Evolutionary conservation across 2,329 filamentous ascomycete species (phyloP), one percentile per base, ranked within the genome.

Genomic region (Paraconiothyrium sp.): DNA sequence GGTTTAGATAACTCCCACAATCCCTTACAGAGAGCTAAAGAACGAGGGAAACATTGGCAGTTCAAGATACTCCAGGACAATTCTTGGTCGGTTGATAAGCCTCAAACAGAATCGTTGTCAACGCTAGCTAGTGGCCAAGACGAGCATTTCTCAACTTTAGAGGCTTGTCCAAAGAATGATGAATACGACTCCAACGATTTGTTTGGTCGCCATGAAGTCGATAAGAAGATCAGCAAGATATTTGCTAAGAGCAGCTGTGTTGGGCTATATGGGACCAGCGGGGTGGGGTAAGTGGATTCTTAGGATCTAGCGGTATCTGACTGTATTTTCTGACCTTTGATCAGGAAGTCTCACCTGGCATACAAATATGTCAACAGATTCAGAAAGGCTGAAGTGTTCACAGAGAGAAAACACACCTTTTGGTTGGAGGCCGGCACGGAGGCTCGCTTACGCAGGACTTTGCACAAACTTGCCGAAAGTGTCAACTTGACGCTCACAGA

Each of bases 341-440:
- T 4, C 22, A 58, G 56, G 11, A 58, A 58, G 35, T 58, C 56
- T 3, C 56, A 58, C 22, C 9, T 58, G 4, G 56, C 56, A 32
- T 52, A 34, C 20, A n/a, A 58, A 7, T 60, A 56, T 30, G 37
- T 24, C 10, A 14, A 41, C 24, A 20, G 13, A 32, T 60, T 22
- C 5, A 32, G 32, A 37, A 39, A 24, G 35, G 14, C 10, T 11
- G 27, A 30, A 30, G 27, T 30, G 27, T 20, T 32, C 6, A 46
- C 4, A 39, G 27, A 39, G 54, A 30, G 24, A 46, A 54, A 22
- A 34, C 58, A 60, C 39, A 60, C 58, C 4, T 60, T 60, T 30
- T 60, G 58, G 58, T 30, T 60, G 11, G 34, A 60, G 2, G 50
- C 58, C 13, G 24, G 20, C 22, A 55, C 27, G 5, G 24, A 48